Evolutionary conservation across 805 yeast genomes (phyloP).

Genomic region (Tetrapisispora taiwanensis): DNA sequence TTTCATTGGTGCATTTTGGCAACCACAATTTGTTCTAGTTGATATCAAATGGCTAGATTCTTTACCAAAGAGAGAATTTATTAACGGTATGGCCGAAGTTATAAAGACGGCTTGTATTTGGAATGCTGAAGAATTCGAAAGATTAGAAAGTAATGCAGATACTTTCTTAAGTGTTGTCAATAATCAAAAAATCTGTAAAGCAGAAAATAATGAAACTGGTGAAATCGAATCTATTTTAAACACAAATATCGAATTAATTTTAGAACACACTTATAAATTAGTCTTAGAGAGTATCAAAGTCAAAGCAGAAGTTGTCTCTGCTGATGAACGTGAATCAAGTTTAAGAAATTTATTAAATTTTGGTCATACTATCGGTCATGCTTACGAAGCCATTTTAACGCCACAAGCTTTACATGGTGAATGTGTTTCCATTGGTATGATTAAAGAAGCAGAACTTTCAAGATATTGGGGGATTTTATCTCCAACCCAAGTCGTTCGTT

Average conservation of each 20-base stretch:
- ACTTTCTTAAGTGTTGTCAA: slow-evolving; percentile 59
- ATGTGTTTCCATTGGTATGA: slow-evolving; percentile 96
- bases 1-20: slow-evolving; percentile 95
- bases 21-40: slow-evolving; percentile 78
- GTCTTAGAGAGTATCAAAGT: slow-evolving; percentile 82
- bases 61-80: slow-evolving; percentile 85
- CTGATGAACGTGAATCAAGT: slow-evolving; percentile 93
- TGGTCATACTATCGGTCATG: slow-evolving; percentile 97
- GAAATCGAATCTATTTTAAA: slow-evolving; percentile 33
- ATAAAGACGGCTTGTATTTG: slow-evolving; percentile 97
- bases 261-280: slow-evolving; percentile 63
- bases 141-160: slow-evolving; percentile 71
- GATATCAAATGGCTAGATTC: slow-evolving; percentile 83
- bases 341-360: slow-evolving; percentile 85
- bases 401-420: slow-evolving; percentile 97
- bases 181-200: slow-evolving; percentile 17
- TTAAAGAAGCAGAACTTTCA: slow-evolving; percentile 90
- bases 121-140: slow-evolving; percentile 79
- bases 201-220: slow-evolving; percentile 8
- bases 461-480: slow-evolving; percentile 81
- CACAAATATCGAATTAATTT: slow-evolving; percentile 59
- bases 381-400: slow-evolving; percentile 93
- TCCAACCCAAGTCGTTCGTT: slow-evolving; percentile 88
- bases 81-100: slow-evolving; percentile 97
- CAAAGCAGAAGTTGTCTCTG: slow-evolving; percentile 86